Base-by-base conservation (phyloP, 2,329 filamentous ascomycete species). In the Trichoderma atroviride region DNA sequence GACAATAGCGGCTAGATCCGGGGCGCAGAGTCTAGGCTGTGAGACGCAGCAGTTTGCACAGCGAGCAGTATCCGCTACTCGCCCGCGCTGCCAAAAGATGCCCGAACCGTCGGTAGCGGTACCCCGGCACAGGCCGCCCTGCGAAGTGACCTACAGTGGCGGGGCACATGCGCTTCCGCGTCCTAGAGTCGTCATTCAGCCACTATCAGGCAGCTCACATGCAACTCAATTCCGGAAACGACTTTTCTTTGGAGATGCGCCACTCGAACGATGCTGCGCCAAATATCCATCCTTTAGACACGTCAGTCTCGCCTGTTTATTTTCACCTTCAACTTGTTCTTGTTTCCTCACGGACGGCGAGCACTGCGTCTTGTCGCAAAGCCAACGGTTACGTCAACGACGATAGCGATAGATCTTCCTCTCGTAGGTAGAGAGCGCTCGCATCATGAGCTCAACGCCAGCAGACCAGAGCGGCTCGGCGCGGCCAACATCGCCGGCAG, bases 401-500 rank as follows among this genome's bases (percentile, higher is more conserved):
- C 65, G 56, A 53, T 37, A 47, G 47, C 47, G 57, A 55, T 37
- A 61, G 13, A 40, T 35, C 22, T 22, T 14, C 7, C 40, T 43
- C 5, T 19, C 6, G 11, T 9, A 14, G n/a, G 19, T 22, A 22
- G 24, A 50, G n/a, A 69, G 16, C 24, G 11, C 40, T 58, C 14
- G 52, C 67, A 58, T 57, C 68, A 71, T 71, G 70, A 24, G 61
- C 7, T 62, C 70, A 4, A 57, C 56, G 47, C 61, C 64, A 19
- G 61, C 33, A 29, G 64, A 63, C 35, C 62, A 43, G 22, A 50
- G 57, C 27, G 68, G 37, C 31, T 22, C 68, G 7, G 47, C 47
- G 27, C 62, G 70, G n/a, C 37, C 63, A 47, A 74, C 88, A 16
- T 97, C 94, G 43, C 94, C 94, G 2, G 88, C 92, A 3, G 93